Evolutionary conservation across 805 yeast genomes (phyloP).

Genomic region (Osmozyma mogii): DNA sequence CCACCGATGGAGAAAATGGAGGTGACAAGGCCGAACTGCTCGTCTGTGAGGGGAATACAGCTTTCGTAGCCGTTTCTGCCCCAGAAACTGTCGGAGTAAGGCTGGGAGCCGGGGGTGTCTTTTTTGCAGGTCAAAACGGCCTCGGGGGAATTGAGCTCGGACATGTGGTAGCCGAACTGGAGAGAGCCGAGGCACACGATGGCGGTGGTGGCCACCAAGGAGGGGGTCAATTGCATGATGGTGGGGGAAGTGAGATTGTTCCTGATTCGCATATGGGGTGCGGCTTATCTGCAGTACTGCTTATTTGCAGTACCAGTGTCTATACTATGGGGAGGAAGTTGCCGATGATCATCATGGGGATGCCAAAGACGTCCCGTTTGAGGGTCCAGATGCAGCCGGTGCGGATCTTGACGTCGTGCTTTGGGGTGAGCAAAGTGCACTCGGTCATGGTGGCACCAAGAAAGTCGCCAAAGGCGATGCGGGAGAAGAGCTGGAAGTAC

Average conservation of each 20-base stretch:
- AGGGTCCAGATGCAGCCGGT: slow-evolving; percentile 90
- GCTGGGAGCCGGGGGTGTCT: slow-evolving; percentile 21
- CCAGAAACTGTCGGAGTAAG: slow-evolving; percentile 32
- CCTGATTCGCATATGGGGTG: not conserved
- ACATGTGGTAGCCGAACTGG: slow-evolving; percentile 92
- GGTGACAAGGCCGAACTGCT: slow-evolving; percentile 64
- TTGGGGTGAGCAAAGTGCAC: slow-evolving; percentile 67
- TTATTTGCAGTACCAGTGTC: no score
- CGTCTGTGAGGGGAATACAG: slow-evolving; percentile 52
- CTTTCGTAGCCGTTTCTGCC: slow-evolving; percentile 31
- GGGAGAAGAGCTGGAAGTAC: slow-evolving; percentile 77
- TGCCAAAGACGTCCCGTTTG: slow-evolving; percentile 90
- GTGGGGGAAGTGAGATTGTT: no score
- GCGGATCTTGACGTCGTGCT: slow-evolving; percentile 45
- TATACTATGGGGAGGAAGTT: slow-evolving; percentile 76
- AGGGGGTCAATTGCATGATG: slow-evolving; percentile 13
- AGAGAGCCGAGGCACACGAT: slow-evolving; percentile 71
- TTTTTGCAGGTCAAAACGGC: slow-evolving; percentile 52
- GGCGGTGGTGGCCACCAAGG: slow-evolving; percentile 37
- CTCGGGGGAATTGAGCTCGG: slow-evolving; percentile 90
- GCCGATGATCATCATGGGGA: slow-evolving; percentile 95
- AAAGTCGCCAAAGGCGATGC: slow-evolving; percentile 86
- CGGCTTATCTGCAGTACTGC: not conserved
- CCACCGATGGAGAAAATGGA: slow-evolving; percentile 84
- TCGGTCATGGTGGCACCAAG: slow-evolving; percentile 80